Evolutionary conservation across 495 filamentous ascomycete genomes (phyloP), one percentile per base, ranked within the genome.

Genomic region (Hyaloscypha finlandica): DNA sequence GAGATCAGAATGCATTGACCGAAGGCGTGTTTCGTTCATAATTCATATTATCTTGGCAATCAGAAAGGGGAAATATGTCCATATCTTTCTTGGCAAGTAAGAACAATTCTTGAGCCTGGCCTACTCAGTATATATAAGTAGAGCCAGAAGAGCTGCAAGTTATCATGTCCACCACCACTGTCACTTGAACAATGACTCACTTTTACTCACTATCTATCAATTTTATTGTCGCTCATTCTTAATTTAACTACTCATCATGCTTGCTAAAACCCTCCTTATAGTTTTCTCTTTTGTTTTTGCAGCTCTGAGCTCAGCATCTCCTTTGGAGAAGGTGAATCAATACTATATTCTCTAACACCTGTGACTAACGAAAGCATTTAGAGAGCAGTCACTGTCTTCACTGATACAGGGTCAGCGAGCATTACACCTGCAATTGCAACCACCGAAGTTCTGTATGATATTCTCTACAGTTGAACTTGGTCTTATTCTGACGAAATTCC

Each of bases 351-450:
- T 48, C 25, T 12, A 56, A 58, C 16, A 0, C 22, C 9, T 11
- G 6, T 25, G 0, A 16, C 55, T 58, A 16, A 58, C n/a, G n/a
- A 19, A 5, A 32, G 6, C 6, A 0, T 9, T 0, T 32, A 58
- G 55, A 58, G 55, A 58, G 55, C 55, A 29, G 31, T 58, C 55
- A 58, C 55, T 32, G 55, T 58, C 55, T 58, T 58, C 31, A 58
- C 55, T 8, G 55, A 58, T 32, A 58, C 55, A 8, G 55, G 55
- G 4, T 58, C 55, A 16, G 19, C 58, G n/a, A 60, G 30, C 35
- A 37, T 60, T 20, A 35, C 30, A 31, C 30, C 58, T 3, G 30
- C 58, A 35, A 35, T 60, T n/a, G 4, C 31, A 5, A 37, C 33
- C 31, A 60, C 31, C 0, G 19, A 6, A 30, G 9, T 37, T 31